These are phyloP conservation scores for Colletotrichum noveboracense DNA, from an alignment of 2,329 filamentous ascomycete species.

Conservation along the genomic window DNA sequence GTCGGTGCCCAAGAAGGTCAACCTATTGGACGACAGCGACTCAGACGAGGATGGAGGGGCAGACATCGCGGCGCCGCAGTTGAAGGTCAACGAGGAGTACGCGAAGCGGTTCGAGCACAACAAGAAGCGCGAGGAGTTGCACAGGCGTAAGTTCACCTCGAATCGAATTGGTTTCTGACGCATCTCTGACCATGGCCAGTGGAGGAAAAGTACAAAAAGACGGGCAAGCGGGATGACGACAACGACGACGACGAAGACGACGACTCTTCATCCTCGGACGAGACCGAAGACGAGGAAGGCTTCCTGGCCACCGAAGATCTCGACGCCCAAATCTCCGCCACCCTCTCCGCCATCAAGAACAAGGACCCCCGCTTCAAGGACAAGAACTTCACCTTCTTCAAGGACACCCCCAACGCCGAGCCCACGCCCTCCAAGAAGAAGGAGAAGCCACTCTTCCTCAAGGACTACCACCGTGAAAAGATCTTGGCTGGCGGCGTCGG, in stretches of 20 bases:
- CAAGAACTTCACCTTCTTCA: constrained; percentile 73
- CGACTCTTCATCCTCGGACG: constrained; percentile 73
- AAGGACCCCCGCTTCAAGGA: constrained; percentile 96
- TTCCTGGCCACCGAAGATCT: constrained; percentile 85
- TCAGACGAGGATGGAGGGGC: constrained; percentile 49
- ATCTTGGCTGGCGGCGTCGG: constrained; percentile 74
- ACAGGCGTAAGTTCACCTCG: constrained; percentile 58
- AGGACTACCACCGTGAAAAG: constrained; percentile 92
- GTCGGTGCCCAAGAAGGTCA: constrained; percentile 44
- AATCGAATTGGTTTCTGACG: neutral
- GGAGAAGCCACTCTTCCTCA: constrained; percentile 84
- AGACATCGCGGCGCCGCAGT: constrained; percentile 39
- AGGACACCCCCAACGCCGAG: constrained; percentile 50
- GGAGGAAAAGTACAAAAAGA: constrained; percentile 80
- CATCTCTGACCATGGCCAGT: constrained; percentile 54
- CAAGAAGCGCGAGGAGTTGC: constrained; percentile 91
- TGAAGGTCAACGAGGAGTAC: constrained; percentile 91
- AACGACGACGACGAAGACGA: constrained; percentile 54
- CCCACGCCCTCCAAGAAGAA: constrained; percentile 57
- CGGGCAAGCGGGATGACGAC: constrained; percentile 51
- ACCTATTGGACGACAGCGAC: constrained; percentile 62
- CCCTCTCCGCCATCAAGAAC: constrained; percentile 82
- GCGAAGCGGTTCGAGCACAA: constrained; percentile 93
- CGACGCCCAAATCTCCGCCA: constrained; percentile 86
- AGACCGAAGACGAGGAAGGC: constrained; percentile 89